These are phyloP conservation scores for Wickerhamiella pararugosa DNA, from an alignment of 1,139 yeast genomes.

Conservation along the genomic window DNA sequence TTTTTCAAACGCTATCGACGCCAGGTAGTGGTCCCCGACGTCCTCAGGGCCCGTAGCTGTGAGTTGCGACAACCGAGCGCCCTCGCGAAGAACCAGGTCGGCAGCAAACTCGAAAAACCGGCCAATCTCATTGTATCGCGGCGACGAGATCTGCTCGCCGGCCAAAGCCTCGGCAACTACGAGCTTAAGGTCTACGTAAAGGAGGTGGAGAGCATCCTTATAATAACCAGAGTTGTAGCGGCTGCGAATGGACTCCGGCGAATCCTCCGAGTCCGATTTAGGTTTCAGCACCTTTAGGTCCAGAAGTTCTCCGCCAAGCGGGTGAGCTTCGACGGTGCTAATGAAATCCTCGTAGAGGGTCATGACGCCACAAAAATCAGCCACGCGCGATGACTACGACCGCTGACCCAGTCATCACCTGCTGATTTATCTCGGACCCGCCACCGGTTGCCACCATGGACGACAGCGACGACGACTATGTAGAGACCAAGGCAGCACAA, in stretches of 20 bases:
- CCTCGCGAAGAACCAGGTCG: conserved; percentile 61
- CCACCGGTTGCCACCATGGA: conserved; percentile 11
- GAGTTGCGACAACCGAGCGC: conserved; percentile 34
- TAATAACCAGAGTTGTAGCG: conserved; percentile 9
- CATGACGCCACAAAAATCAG: neutral
- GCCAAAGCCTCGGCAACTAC: conserved; percentile 40
- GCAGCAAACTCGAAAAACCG: conserved; percentile 54
- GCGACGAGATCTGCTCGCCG: conserved; percentile 39
- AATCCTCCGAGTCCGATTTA: too few species aligned
- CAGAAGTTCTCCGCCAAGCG: conserved; percentile 5
- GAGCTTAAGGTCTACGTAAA: conserved; percentile 63
- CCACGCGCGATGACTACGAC: neutral
- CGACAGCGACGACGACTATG: conserved; percentile 26
- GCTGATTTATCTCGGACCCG: neutral
- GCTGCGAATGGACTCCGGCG: too few species aligned
- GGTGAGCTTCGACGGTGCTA: conserved; percentile 6
- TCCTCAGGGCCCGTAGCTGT: conserved; percentile 12
- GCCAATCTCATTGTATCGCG: conserved; percentile 44
- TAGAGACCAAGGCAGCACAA: conserved; percentile 15
- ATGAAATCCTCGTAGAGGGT: conserved; percentile 4
- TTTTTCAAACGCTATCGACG: conserved; percentile 40
- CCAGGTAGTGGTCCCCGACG: conserved; percentile 9
- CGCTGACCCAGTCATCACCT: neutral
- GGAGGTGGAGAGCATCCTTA: conserved; percentile 9
- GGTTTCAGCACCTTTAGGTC: conserved; percentile 1